These are phyloP conservation scores for Trichosporon coremiiforme DNA, from an alignment of 1,284 basidiomycete species.

Conservation along the genomic window DNA sequence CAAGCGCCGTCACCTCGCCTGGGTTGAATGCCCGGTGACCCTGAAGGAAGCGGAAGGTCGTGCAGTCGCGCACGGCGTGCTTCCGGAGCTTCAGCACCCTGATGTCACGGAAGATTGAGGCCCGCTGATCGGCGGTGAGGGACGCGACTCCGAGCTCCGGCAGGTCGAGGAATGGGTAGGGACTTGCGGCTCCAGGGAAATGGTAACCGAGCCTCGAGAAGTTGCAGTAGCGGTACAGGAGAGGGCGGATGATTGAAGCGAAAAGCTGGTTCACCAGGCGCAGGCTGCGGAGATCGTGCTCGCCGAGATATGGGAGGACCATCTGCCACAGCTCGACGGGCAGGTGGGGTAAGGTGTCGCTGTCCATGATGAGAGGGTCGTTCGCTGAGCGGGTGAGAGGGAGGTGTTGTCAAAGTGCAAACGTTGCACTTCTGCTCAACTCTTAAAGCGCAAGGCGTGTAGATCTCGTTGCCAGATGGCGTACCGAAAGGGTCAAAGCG, in stretches of 20 bases:
- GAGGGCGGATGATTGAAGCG: neutral
- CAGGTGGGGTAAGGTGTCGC: no score
- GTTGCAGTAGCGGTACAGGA: neutral
- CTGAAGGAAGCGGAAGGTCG: neutral
- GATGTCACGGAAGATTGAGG: neutral
- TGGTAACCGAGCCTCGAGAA: neutral
- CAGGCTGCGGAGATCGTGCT: neutral
- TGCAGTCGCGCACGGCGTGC: neutral
- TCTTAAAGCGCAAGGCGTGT: no score
- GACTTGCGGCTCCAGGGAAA: neutral
- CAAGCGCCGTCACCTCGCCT: neutral
- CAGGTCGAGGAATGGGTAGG: neutral
- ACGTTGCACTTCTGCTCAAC: no score
- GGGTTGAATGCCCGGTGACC: neutral
- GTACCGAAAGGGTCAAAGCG: no score
- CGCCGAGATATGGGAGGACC: neutral
- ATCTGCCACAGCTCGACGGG: no score
- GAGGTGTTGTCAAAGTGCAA: no score
- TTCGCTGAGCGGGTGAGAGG: no score
- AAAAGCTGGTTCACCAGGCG: neutral
- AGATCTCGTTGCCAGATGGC: no score
- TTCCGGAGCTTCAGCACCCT: neutral
- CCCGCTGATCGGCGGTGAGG: neutral
- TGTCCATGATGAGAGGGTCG: no score
- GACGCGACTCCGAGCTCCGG: neutral